Evolutionary conservation across 1,139 yeast species (phyloP).

Genomic region (Kodamaea suecica): DNA sequence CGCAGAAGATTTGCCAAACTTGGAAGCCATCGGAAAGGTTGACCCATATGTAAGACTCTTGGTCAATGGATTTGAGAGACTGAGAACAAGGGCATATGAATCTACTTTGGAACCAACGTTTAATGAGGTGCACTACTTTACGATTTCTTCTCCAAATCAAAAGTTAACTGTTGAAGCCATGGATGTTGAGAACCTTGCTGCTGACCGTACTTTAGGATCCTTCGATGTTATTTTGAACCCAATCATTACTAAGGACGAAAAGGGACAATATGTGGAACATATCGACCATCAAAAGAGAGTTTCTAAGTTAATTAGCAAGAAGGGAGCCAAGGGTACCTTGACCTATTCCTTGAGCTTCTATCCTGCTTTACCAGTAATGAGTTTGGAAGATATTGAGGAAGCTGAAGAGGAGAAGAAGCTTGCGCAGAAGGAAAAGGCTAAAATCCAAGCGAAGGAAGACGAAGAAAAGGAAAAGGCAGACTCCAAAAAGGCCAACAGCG

Average conservation of each 20-base stretch:
- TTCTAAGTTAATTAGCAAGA: slow-evolving; percentile 62
- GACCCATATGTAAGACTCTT: slow-evolving; percentile 88
- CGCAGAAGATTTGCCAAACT: slow-evolving; percentile 73
- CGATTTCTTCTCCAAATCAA: slow-evolving; percentile 79
- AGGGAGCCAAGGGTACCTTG: slow-evolving; percentile 79
- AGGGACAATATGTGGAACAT: slow-evolving; percentile 62
- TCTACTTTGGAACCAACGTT: slow-evolving; percentile 77
- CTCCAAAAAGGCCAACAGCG: slow-evolving; percentile 25
- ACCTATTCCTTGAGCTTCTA: slow-evolving; percentile 74
- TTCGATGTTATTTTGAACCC: slow-evolving; percentile 67
- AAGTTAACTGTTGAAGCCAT: slow-evolving; percentile 80
- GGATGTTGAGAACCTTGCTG: slow-evolving; percentile 77
- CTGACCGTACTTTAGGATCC: slow-evolving; percentile 84
- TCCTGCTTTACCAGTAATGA: slow-evolving; percentile 75
- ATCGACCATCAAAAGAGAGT: slow-evolving; percentile 55
- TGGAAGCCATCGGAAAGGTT: slow-evolving; percentile 84
- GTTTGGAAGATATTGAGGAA: slow-evolving; percentile 67
- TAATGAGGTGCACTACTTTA: slow-evolving; percentile 79
- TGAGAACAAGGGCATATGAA: slow-evolving; percentile 70
- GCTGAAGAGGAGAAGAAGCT: slow-evolving; percentile 39
- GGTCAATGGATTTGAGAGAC: slow-evolving; percentile 72
- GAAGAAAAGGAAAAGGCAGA: slow-evolving; percentile 21
- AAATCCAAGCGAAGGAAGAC: slow-evolving; percentile 24
- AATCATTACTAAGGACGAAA: slow-evolving; percentile 64
- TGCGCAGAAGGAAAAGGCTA: slow-evolving; percentile 24